Conservation (phyloP, 257 asterid genomes). For the Nicotiana benthamiana region DNA sequence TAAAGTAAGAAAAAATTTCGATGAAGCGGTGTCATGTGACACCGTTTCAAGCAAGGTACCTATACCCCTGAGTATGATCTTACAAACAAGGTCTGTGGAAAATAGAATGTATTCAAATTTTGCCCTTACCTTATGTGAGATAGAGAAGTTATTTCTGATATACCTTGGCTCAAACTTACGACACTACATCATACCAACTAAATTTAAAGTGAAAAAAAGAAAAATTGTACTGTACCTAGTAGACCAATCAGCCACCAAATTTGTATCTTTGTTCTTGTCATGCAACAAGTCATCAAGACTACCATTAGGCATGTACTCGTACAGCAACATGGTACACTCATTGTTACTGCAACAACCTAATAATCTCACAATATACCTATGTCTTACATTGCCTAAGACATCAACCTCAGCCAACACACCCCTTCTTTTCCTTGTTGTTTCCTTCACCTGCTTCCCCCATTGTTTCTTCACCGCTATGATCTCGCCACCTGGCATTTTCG, state of each 20-base stretch:
- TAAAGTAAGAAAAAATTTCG: no score
- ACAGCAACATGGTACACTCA: constrained; percentile 65
- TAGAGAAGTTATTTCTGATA: no score
- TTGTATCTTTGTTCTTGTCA: constrained; percentile 48
- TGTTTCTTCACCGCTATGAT: constrained; percentile 77
- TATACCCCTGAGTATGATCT: no score
- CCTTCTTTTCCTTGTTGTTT: constrained; percentile 30
- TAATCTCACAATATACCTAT: constrained; percentile 72
- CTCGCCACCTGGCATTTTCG: constrained; percentile 87
- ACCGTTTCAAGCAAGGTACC: no score
- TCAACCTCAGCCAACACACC: constrained; percentile 93
- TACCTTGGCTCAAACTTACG: no score
- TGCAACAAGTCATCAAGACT: constrained; percentile 70
- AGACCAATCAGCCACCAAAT: constrained; percentile 57
- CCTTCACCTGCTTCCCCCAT: constrained; percentile 69
- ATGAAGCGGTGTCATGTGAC: no score
- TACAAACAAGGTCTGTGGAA: accelerated
- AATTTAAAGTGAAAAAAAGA: no score
- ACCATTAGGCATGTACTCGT: constrained; percentile 97
- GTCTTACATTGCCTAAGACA: constrained; percentile 79
- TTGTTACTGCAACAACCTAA: constrained; percentile 67
- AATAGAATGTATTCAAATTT: no score
- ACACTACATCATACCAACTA: no score
- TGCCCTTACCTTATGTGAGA: no score
- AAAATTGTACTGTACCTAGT: constrained; percentile 58